Percentiles rank a stretch among this genome's conserved stretches.
These are phyloP conservation scores for Globisporangium apiculatum DNA, from an alignment of 352 stramenopile species.

Conservation along the genomic window DNA sequence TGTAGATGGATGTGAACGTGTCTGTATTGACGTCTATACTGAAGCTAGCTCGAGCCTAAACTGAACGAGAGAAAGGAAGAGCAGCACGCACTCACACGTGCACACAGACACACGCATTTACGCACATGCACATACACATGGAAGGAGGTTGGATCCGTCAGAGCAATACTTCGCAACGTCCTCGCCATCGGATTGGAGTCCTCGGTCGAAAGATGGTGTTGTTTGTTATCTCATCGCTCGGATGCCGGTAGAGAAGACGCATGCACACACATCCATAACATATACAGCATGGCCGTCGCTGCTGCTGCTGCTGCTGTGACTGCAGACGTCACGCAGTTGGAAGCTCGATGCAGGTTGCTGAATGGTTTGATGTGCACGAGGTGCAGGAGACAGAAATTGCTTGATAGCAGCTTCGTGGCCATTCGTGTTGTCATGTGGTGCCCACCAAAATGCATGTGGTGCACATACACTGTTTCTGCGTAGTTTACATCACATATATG, in stretches of 20 bases:
- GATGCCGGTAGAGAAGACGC: slow-evolving; percentile 6
- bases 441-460: not conserved
- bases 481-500: not conserved
- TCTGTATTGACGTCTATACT: no score
- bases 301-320: no score
- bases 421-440: not conserved
- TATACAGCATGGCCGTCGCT: not conserved
- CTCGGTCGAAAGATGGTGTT: slow-evolving; percentile 43
- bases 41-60: no score
- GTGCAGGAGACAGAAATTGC: not conserved
- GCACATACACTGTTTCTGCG: not conserved
- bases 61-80: no score
- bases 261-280: slow-evolving; percentile 2
- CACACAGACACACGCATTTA: not conserved
- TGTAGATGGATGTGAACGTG: no score
- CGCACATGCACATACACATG: not conserved
- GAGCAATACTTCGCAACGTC: slow-evolving; percentile 22
- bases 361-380: not conserved
- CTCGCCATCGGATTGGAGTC: slow-evolving; percentile 28
- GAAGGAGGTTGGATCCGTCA: slow-evolving; percentile 17
- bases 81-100: not conserved
- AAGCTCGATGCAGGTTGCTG: no score
- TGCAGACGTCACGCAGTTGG: no score
- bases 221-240: slow-evolving; percentile 25
- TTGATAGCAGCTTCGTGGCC: not conserved